A percentile compares a stretch with the other conserved stretches of the same genome.
These are phyloP conservation scores for Phytophthora syringae DNA, from an alignment of 352 stramenopile genomes.

Conservation along the genomic window DNA sequence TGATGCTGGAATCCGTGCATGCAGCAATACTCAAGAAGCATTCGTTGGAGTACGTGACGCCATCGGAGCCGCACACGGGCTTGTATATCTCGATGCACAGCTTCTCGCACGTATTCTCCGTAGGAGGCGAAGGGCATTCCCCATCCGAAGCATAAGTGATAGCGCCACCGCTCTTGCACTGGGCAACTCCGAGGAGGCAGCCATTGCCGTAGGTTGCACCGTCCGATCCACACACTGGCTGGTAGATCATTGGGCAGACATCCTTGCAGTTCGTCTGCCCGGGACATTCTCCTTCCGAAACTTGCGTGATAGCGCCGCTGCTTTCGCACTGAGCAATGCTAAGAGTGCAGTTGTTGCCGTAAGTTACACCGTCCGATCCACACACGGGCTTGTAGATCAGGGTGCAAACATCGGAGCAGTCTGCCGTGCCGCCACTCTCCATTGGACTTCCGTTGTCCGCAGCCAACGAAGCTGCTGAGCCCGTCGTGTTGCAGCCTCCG, in stretches of 20 bases:
- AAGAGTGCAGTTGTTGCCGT: slow-evolving; percentile 42
- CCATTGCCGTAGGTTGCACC: no score
- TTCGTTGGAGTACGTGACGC: slow-evolving; percentile 20
- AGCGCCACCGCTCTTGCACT: no score
- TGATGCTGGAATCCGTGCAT: slow-evolving; percentile 38
- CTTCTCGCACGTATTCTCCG: slow-evolving; percentile 4
- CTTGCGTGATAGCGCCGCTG: slow-evolving; percentile 16
- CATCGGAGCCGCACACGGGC: slow-evolving; percentile 18
- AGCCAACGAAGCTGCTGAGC: not conserved
- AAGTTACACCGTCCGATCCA: slow-evolving; percentile 36
- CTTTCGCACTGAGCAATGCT: slow-evolving; percentile 30
- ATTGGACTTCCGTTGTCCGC: not conserved
- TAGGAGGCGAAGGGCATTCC: not conserved
- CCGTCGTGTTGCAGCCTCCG: not conserved
- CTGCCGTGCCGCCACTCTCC: not conserved
- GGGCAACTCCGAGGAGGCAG: no score
- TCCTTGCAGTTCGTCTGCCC: no score
- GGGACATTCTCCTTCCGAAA: slow-evolving; percentile 25
- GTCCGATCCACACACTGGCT: no score
- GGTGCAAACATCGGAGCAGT: slow-evolving; percentile 33
- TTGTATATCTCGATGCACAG: slow-evolving; percentile 20
- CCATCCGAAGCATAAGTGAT: no score
- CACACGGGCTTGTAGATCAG: slow-evolving; percentile 38
- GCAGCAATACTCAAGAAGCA: slow-evolving; percentile 30
- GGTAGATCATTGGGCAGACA: no score